Base-by-base conservation (phyloP, 306 rosid genomes). In the Malus asiatica region DNA sequence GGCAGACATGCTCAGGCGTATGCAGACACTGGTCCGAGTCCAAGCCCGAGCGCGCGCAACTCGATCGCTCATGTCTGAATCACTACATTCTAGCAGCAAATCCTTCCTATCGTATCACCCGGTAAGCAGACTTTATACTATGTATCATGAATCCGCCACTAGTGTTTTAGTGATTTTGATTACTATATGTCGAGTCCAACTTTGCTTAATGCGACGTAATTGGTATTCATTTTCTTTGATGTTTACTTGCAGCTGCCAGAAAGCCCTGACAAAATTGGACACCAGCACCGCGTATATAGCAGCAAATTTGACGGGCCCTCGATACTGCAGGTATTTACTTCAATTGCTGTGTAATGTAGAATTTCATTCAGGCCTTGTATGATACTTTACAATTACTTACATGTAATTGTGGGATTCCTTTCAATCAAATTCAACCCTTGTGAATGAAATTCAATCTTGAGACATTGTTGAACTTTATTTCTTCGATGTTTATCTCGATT, bases 21-120 rank as follows among this genome's bases (percentile, higher is more conserved):
- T 95, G 97, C 97, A 92, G 83, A 92, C 99, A 51, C 84, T 95
- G 80, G 97, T 92, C 42, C 75, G 97, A 61, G 81, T 95, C 68
- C 99, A 95, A 60, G 75, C 93, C 13, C 90, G 90, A 22, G 97
- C 92, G 27, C 92, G 97, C 53, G 93, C 91, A 4, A 83, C 64
- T 71, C 97, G 97, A 20, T 82, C 83, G 30, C 68, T 81, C 85
- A 53, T 85, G 60, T 72, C 92, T 3, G 91, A 90, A 74, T 67
- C 81, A 61, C 58, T 72, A 62, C 86, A 81, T 75, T 85, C 97
- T 68, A 77, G 61, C 75, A 77, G 79, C 84, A 91, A 83, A 61
- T 83, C 93, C 71, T 76, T 92, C 22, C 82, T 81, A 27, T 83
- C 85, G 59, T 61, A 22, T 65, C 83, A 84, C 61, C 93, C 85